phyloP scores from a whole-genome alignment of 1,284 basidiomycete genomes.

The Naganishia sp. region DNA sequence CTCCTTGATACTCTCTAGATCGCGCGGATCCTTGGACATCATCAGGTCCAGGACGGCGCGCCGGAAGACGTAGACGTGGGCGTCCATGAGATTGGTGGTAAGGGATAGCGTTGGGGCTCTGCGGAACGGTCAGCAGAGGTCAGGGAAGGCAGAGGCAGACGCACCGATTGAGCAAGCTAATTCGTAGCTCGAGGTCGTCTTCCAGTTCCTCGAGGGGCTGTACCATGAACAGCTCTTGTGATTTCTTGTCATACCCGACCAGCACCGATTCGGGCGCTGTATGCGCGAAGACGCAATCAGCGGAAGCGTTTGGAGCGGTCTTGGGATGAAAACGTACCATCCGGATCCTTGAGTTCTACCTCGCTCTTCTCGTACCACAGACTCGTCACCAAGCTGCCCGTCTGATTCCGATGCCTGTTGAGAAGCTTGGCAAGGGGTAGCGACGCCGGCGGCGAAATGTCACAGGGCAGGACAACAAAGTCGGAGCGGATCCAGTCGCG shows the following conservation, averaged over 20 bases:
- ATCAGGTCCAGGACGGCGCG: conserved; percentile 72
- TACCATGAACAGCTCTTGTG: conserved; percentile 70
- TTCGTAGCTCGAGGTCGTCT: conserved; percentile 64
- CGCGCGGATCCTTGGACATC: conserved; percentile 60
- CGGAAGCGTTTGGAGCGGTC: no score
- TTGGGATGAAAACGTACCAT: conserved; percentile 42
- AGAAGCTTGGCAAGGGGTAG: conserved; percentile 71
- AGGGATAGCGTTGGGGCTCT: conserved; percentile 75
- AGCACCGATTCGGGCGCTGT: conserved; percentile 49
- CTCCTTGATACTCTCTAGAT: conserved; percentile 76
- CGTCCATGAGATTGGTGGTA: conserved; percentile 72
- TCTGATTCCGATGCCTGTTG: conserved; percentile 78
- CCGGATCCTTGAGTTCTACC: conserved; percentile 49
- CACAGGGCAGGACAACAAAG: conserved; percentile 87
- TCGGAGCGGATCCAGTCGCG: conserved; percentile 59
- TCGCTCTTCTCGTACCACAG: conserved; percentile 69
- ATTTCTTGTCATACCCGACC: conserved; percentile 49
- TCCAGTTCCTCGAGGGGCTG: conserved; percentile 65
- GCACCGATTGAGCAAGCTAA: conserved; percentile 64
- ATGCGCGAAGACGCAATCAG: no score
- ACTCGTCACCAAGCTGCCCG: conserved; percentile 69
- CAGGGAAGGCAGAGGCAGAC: conserved; percentile 48
- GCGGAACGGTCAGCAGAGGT: not conserved
- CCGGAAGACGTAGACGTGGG: conserved; percentile 85
- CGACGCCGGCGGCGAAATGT: conserved; percentile 75